phyloP scores from a whole-genome alignment of 169 alveolate genomes.

The Plasmodium ovale region DNA sequence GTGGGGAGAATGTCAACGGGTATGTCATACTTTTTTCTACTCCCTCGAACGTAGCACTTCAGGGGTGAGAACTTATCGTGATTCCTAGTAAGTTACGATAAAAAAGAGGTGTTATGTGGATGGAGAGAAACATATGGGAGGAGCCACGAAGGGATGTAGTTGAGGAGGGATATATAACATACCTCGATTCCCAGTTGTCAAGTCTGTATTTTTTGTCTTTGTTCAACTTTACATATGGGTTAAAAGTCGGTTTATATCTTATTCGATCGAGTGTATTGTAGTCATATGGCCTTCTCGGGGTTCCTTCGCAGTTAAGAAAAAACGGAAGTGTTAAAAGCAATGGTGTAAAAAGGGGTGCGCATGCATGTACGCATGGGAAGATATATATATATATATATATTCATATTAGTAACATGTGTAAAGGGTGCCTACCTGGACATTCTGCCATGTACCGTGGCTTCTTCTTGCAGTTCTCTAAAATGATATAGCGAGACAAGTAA shows the following conservation, averaged over 20 bases:
- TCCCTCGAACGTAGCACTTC: slow-evolving; percentile 88
- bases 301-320: slow-evolving; percentile 73
- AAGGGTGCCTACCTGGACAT: slow-evolving; percentile 78
- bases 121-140: neutral
- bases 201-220: slow-evolving; percentile 87
- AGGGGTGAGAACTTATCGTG: slow-evolving; percentile 89
- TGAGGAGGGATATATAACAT: neutral
- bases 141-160: neutral
- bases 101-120: neutral
- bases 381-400: neutral
- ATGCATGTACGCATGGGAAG: too few species aligned
- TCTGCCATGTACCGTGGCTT: slow-evolving; percentile 89
- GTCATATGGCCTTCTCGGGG: slow-evolving; percentile 90
- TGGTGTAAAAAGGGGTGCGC: too few species aligned
- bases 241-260: slow-evolving; percentile 88
- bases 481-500: slow-evolving; percentile 86
- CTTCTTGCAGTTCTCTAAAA: slow-evolving; percentile 80
- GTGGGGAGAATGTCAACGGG: slow-evolving; percentile 87
- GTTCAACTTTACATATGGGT: slow-evolving; percentile 89
- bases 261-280: slow-evolving; percentile 87
- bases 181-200: slow-evolving; percentile 92
- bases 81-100: slow-evolving; percentile 78
- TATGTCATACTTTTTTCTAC: slow-evolving; percentile 85
- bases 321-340: too few species aligned
- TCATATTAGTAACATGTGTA: neutral